Percentiles rank a stretch among this genome's conserved stretches.
Evolutionary conservation across 371 early-diverging fungal species (phyloP).

Genomic region (Mucor mucedo): DNA sequence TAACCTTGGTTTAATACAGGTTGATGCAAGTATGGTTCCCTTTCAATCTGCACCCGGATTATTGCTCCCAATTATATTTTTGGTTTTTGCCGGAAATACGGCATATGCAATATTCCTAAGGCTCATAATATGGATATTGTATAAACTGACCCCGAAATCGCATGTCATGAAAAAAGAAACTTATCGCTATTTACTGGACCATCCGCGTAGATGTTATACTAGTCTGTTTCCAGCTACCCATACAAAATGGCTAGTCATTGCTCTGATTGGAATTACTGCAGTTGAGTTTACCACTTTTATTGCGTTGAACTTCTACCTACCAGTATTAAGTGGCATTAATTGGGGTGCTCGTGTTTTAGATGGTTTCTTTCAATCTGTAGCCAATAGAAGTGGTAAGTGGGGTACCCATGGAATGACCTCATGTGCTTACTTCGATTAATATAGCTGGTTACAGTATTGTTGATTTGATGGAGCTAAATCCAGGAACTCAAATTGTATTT

Average conservation of each 20-base stretch:
- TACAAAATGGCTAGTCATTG: constrained; percentile 48
- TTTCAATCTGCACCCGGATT: constrained; percentile 40
- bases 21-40: constrained; percentile 46
- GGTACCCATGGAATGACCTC: no score
- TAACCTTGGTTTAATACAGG: constrained; percentile 38
- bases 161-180: constrained; percentile 40
- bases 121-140: constrained; percentile 40
- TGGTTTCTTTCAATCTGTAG: constrained; percentile 46
- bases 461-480: constrained; percentile 36
- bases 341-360: constrained; percentile 41
- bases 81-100: constrained; percentile 49
- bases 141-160: constrained; percentile 39
- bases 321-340: constrained; percentile 35
- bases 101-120: constrained; percentile 47
- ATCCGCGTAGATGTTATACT: constrained; percentile 54
- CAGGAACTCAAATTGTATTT: constrained; percentile 36
- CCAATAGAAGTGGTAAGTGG: constrained; percentile 46
- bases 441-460: constrained; percentile 40
- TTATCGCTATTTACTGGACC: constrained; percentile 41
- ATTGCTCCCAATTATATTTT: constrained; percentile 29
- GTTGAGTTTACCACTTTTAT: constrained; percentile 41
- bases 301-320: constrained; percentile 43
- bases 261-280: constrained; percentile 36
- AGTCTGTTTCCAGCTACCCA: constrained; percentile 45
- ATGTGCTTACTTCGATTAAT: background rate